Percentiles rank a stretch among this genome's conserved stretches.
Evolutionary conservation across 2,329 filamentous ascomycete species (phyloP).

Genomic region (Claviceps paspali): DNA sequence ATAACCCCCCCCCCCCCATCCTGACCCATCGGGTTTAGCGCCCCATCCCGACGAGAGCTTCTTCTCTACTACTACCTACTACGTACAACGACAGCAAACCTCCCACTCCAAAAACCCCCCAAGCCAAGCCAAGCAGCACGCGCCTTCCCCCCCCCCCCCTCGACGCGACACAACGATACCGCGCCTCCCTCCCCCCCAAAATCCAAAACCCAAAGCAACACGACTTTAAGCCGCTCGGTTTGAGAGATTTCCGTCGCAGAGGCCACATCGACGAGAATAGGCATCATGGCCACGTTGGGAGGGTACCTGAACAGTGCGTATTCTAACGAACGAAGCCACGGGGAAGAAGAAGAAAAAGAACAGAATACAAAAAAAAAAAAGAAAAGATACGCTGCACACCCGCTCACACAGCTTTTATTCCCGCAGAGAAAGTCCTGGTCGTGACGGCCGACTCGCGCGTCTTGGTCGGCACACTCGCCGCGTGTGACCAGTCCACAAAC

Average conservation of each 20-base stretch:
- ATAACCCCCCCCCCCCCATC: not conserved
- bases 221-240: too few relatives aligned
- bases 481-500: slow-evolving; percentile 85
- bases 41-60: too few relatives aligned
- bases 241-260: too few relatives aligned
- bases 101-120: too few relatives aligned
- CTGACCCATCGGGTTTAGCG: not conserved
- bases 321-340: not conserved
- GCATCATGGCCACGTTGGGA: slow-evolving; percentile 29
- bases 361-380: not conserved
- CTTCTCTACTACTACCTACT: too few relatives aligned
- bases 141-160: too few relatives aligned
- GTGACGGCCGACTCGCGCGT: slow-evolving; percentile 87
- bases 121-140: too few relatives aligned
- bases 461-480: slow-evolving; percentile 65
- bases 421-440: slow-evolving; percentile 73
- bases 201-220: too few relatives aligned
- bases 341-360: not conserved
- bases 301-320: slow-evolving; percentile 28
- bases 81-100: too few relatives aligned
- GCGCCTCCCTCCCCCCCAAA: too few relatives aligned
- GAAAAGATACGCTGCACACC: not conserved
- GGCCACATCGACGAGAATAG: too few relatives aligned
- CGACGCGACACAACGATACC: too few relatives aligned
- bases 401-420: not conserved